A percentile compares a stretch with the other conserved stretches of the same genome.
These are phyloP conservation scores for Ailanthus altissimus DNA, from an alignment of 345 rosid species.

Conservation along the genomic window DNA sequence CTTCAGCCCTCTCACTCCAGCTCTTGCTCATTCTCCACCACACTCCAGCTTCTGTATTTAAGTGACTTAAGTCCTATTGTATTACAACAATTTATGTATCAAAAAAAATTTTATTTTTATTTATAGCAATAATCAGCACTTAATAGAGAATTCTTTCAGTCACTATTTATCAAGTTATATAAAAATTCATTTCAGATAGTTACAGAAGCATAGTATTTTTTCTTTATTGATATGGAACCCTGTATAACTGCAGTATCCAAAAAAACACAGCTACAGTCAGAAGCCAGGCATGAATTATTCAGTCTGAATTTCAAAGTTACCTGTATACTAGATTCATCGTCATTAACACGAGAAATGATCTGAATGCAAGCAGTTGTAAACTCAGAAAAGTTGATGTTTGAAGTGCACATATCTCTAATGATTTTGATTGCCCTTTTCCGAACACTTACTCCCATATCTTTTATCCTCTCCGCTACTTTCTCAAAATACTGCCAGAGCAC, in stretches of 20 bases:
- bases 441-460: slow-evolving; percentile 98
- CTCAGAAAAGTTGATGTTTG: slow-evolving; percentile 80
- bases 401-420: slow-evolving; percentile 93
- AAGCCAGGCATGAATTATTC: neutral
- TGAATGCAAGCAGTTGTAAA: slow-evolving; percentile 89
- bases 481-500: slow-evolving; percentile 76
- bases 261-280: neutral
- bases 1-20: too few relatives aligned
- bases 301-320: slow-evolving; percentile 38
- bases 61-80: neutral
- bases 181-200: neutral
- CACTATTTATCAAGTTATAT: neutral
- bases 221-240: neutral
- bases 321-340: slow-evolving; percentile 97
- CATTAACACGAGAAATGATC: slow-evolving; percentile 91
- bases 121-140: neutral
- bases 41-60: neutral
- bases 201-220: neutral
- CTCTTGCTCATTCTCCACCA: too few relatives aligned
- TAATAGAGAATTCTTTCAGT: neutral
- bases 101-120: neutral
- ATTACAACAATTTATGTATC: neutral
- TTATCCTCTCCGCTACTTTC: slow-evolving; percentile 97
- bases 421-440: slow-evolving; percentile 96
- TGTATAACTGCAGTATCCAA: neutral